Evolutionary conservation across 345 rosid genomes (phyloP), one percentile per base, ranked within the genome.

Genomic region (Eucalyptus dawsonii): DNA sequence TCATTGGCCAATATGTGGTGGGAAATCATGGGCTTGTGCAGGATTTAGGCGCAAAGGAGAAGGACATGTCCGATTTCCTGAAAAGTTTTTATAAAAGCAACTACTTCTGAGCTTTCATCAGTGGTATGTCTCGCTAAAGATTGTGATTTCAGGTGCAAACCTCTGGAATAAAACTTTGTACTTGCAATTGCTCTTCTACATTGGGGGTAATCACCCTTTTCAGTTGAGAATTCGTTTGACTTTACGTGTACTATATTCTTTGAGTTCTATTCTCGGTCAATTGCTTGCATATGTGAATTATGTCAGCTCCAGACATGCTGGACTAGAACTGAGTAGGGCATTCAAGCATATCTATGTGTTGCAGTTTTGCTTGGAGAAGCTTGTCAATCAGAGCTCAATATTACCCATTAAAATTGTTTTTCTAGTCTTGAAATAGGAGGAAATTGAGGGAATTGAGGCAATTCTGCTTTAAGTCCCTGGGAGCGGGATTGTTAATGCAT

Each of bases 81-180:
- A 95, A 96, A 94, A 96, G 94, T 89, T 97, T 97, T 92, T 97
- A 97, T 76, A 96, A 93, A 83, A 94, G 94, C 95, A 97, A 97
- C 94, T 97, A 97, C 94, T 94, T 92, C 80, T 97, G 93, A 95
- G 88, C 89, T 69, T 91, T 85, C 76, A 11, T 85, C 50, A 24
- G 42, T 58, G 87, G 54, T 83, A 69, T 56, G 19, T 54, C 47
- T 85, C 14, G 9, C 62, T 10, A 60, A 87, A 76, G 31, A 81
- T 56, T 89, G 67, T 40, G 60, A 47, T 86, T 69, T 83, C 80
- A 27, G 60, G 87, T 60, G 50, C 89, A 56, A 86, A 87, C 87
- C 81, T 90, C 81, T 89, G 56, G 85, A 60, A 88, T 92, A 90
- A 94, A 93, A 89, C 85, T 89, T 90, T 89, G 87, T 88, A 87